phyloP scores from a whole-genome alignment of 139 green algal genomes.

The Zygnema cylindricum region DNA sequence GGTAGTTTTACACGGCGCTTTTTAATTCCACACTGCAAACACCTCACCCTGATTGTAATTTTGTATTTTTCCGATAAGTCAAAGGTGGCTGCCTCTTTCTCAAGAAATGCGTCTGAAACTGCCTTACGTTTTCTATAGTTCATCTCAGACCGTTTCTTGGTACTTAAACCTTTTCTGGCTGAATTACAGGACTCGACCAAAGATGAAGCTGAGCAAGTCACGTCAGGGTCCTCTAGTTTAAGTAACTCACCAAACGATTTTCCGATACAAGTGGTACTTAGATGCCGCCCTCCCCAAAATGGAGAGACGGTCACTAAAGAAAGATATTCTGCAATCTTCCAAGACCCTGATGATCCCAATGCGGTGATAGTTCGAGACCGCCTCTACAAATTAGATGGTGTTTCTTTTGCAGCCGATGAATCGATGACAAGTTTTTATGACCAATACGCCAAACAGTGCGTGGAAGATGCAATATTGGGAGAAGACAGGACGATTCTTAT shows the following conservation, averaged over 20 bases:
- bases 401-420: conserved; percentile 17
- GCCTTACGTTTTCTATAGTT: too few relatives aligned
- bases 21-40: too few relatives aligned
- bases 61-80: too few relatives aligned
- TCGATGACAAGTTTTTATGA: conserved; percentile 12
- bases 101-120: too few relatives aligned
- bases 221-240: too few relatives aligned
- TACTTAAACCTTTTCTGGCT: too few relatives aligned
- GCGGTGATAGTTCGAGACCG: conserved; percentile 1
- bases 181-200: too few relatives aligned
- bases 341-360: conserved; percentile 16
- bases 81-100: too few relatives aligned
- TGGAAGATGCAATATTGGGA: conserved; percentile 32
- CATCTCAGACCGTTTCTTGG: too few relatives aligned
- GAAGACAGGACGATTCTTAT: conserved; percentile 30
- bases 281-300: neutral
- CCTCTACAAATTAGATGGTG: conserved; percentile 27
- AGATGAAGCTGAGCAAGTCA: too few relatives aligned
- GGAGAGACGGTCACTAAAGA: neutral
- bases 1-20: too few relatives aligned
- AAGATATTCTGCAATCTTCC: neutral
- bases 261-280: conserved; percentile 5
- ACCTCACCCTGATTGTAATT: too few relatives aligned
- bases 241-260: neutral
- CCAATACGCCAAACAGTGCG: neutral